Base-by-base conservation (phyloP, 768 basidiomycete genomes). In the Leccinum incarnatum region DNA sequence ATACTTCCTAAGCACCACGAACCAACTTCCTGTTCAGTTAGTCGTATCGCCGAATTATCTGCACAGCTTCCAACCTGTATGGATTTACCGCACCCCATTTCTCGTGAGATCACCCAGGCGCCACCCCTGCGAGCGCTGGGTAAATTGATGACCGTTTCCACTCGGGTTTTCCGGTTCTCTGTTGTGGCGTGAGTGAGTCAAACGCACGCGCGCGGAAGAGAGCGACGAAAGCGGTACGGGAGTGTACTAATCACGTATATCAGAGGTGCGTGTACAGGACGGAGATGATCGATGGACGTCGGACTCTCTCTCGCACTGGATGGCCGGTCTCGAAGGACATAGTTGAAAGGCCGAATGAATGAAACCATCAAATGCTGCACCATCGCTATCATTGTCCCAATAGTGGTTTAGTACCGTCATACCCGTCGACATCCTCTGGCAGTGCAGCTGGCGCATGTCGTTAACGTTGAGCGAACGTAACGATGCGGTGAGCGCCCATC, bases 21-120 rank as follows among this genome's bases (percentile, higher is more conserved):
- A 40, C 37, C 6, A 37, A 17, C 47, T 62, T 53, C 60, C 56
- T 27, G 3, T 61, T 54, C 54, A 29, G 54, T 21, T 56, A 29
- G 29, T 55, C 25, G 7, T 66, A 73, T 64, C 60, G 52, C 68
- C 68, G 66, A 56, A 9, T 30, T 70, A 63, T 57, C 58, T 21
- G 49, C 66, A 54, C 56, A 45, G 19, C 36, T 60, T 49, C 58
- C 21, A 45, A 53, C 56, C 52, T 47, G 51, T 60, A 58, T 60
- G 58, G 60, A 62, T 68, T 63, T 66, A 56, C 68, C 50, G 47
- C 62, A 60, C 50, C 27, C 53, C 52, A 32, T 45, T 45, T 54
- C 45, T 36, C 67, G 63, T 70, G 67, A 48, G 66, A 69, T 67
- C 51, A 53, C 21, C 50, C 21, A 54, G 48, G 42, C 42, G n/a